phyloP scores from a whole-genome alignment of 805 yeast species.

The Starmerella roubikii region DNA sequence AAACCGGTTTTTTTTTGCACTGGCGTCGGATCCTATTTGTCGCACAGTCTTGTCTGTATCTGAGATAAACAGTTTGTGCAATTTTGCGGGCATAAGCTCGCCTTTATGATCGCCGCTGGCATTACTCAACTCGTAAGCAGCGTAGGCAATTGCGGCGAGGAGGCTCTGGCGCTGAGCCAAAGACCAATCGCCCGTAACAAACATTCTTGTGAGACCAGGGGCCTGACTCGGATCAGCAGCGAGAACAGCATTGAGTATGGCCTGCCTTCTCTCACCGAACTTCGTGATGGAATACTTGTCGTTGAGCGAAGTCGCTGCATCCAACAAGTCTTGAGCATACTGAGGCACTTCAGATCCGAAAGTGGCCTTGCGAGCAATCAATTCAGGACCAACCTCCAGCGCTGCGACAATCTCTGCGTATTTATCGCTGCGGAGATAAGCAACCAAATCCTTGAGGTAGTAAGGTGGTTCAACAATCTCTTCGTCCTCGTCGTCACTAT shows the following conservation, averaged over 20 bases:
- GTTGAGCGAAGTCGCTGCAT: constrained; percentile 38
- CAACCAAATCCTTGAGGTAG: constrained; percentile 58
- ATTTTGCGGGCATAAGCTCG: constrained; percentile 33
- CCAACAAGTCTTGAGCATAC: constrained; percentile 42
- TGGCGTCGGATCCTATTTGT: background rate
- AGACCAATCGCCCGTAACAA: constrained; percentile 64
- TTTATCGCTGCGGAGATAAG: constrained; percentile 36
- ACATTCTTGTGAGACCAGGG: constrained; percentile 29
- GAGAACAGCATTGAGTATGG: constrained; percentile 50
- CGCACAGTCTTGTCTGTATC: constrained; percentile 3
- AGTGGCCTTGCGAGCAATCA: constrained; percentile 50
- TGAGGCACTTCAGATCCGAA: constrained; percentile 48
- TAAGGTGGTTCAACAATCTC: constrained; percentile 38
- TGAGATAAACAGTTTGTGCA: constrained; percentile 33
- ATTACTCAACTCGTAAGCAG: constrained; percentile 63
- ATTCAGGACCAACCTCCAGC: constrained; percentile 38
- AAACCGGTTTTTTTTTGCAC: constrained; percentile 25
- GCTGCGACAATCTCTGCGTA: constrained; percentile 42
- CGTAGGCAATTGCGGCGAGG: constrained; percentile 52
- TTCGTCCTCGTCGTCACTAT: constrained; percentile 22
- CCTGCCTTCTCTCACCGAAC: constrained; percentile 55
- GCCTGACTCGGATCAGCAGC: constrained; percentile 40
- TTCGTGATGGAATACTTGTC: constrained; percentile 43
- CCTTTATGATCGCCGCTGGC: constrained; percentile 37
- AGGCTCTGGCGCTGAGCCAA: constrained; percentile 62